These are phyloP conservation scores for Annulohypoxylon truncatum DNA, from an alignment of 2,329 filamentous ascomycete genomes.

Conservation along the genomic window DNA sequence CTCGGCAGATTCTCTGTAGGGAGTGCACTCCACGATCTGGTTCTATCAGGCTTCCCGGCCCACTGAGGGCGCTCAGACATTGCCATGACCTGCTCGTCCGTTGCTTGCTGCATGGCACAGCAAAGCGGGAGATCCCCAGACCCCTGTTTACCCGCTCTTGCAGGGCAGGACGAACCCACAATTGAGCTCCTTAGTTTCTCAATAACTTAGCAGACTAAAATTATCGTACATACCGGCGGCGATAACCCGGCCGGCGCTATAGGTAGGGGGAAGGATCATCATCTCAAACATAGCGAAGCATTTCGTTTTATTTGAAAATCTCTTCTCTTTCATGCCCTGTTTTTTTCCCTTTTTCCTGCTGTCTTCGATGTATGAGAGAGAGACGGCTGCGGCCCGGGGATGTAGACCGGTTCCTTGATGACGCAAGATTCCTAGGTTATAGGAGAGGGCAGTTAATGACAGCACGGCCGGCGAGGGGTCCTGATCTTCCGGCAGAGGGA, in stretches of 20 bases:
- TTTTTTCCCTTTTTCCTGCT: background rate
- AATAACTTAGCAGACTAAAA: background rate
- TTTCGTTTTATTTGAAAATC: background rate
- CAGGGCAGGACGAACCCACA: constrained; percentile 46
- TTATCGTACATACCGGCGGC: constrained; percentile 15
- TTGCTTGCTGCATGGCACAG: constrained; percentile 48
- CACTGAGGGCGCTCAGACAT: constrained; percentile 37
- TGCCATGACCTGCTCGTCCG: constrained; percentile 43
- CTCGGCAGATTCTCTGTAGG: constrained; percentile 47
- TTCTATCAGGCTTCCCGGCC: constrained; percentile 39
- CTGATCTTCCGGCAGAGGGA: constrained; percentile 5
- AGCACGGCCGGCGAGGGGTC: constrained; percentile 17
- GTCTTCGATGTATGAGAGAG: background rate
- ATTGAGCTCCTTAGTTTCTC: background rate
- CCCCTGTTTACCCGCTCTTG: constrained; percentile 58
- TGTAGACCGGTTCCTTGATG: constrained; percentile 34
- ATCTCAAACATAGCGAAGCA: constrained; percentile 4
- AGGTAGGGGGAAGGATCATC: background rate
- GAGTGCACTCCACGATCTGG: constrained; percentile 51
- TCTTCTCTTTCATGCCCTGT: constrained; percentile 8
- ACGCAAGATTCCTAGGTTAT: constrained; percentile 36
- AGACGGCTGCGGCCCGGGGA: constrained; percentile 4
- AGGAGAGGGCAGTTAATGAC: constrained; percentile 15
- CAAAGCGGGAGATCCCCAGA: constrained; percentile 52
- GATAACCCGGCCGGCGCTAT: constrained; percentile 12